phyloP scores from a whole-genome alignment of 176 grass and related monocot species.

The Rhipidocladum racemiflorum region DNA sequence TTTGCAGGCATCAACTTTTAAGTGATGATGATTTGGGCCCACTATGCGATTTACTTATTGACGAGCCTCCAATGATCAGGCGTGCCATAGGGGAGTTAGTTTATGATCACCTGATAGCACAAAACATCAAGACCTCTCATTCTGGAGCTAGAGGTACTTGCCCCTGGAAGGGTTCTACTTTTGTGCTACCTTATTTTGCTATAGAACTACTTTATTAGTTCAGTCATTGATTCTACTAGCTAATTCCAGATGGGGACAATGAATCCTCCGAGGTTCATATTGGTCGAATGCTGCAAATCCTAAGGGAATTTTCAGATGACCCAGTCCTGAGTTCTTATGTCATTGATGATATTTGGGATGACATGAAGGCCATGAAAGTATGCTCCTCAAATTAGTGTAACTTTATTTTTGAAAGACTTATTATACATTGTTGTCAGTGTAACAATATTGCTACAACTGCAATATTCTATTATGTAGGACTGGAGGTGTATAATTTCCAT shows the following conservation, averaged over 20 bases:
- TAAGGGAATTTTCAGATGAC: slow-evolving; percentile 95
- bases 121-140: slow-evolving; percentile 86
- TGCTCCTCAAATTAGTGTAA: background rate
- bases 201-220: slow-evolving; percentile 28
- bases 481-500: slow-evolving; percentile 94
- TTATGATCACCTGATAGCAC: slow-evolving; percentile 94
- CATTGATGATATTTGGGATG: slow-evolving; percentile 99
- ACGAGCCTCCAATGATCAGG: slow-evolving; percentile 96
- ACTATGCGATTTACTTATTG: slow-evolving; percentile 96
- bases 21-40: slow-evolving; percentile 94
- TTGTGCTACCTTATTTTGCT: slow-evolving; percentile 2
- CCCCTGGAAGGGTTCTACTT: slow-evolving; percentile 6
- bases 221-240: slow-evolving; percentile 17
- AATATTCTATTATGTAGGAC: slow-evolving; percentile 53
- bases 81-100: slow-evolving; percentile 97
- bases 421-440: slow-evolving; percentile 20
- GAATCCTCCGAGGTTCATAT: slow-evolving; percentile 90
- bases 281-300: slow-evolving; percentile 85
- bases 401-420: slow-evolving; percentile 16
- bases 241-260: slow-evolving; percentile 62
- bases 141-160: slow-evolving; percentile 56
- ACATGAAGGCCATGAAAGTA: slow-evolving; percentile 99
- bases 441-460: background rate
- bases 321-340: slow-evolving; percentile 89
- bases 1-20: slow-evolving; percentile 93